Conservation (phyloP, 306 rosid genomes). For the Rosa multiflora region DNA sequence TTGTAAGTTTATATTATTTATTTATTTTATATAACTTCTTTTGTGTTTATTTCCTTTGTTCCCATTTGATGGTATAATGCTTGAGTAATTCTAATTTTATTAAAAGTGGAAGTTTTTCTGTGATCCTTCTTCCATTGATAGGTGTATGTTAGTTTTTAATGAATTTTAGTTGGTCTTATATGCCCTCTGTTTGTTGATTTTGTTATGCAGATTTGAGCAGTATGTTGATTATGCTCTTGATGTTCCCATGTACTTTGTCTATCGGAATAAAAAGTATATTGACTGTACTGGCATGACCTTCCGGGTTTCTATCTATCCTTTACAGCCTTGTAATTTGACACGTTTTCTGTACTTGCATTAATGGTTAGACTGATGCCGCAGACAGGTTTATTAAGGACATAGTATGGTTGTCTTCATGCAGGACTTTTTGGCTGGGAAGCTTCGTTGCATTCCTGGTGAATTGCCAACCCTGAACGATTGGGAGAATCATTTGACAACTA, state of each 20-base stretch:
- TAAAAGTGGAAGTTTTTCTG: background rate
- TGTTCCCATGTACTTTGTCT: constrained; percentile 96
- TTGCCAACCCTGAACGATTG: constrained; percentile 90
- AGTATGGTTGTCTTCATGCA: constrained; percentile 29
- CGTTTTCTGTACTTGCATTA: background rate
- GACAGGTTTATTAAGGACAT: background rate
- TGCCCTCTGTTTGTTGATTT: constrained; percentile 14
- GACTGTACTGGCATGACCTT: constrained; percentile 94
- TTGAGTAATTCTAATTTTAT: background rate
- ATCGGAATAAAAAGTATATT: constrained; percentile 74
- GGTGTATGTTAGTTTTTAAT: constrained; percentile 16
- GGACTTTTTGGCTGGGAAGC: constrained; percentile 93
- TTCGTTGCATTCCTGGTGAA: constrained; percentile 83
- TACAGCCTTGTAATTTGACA: constrained; percentile 14
- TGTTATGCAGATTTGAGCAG: constrained; percentile 79
- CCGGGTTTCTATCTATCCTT: constrained; percentile 69
- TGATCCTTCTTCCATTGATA: background rate
- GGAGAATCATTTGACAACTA: constrained; percentile 98
- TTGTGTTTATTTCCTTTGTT: background rate
- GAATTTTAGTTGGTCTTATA: constrained; percentile 21
- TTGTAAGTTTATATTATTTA: background rate
- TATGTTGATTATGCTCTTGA: constrained; percentile 96
- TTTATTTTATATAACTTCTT: background rate
- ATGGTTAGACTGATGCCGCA: background rate
- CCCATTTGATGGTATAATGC: background rate